Evolutionary conservation across 2,329 filamentous ascomycete genomes (phyloP), one percentile per base, ranked within the genome.

Genomic region (Thyridium curvatum): DNA sequence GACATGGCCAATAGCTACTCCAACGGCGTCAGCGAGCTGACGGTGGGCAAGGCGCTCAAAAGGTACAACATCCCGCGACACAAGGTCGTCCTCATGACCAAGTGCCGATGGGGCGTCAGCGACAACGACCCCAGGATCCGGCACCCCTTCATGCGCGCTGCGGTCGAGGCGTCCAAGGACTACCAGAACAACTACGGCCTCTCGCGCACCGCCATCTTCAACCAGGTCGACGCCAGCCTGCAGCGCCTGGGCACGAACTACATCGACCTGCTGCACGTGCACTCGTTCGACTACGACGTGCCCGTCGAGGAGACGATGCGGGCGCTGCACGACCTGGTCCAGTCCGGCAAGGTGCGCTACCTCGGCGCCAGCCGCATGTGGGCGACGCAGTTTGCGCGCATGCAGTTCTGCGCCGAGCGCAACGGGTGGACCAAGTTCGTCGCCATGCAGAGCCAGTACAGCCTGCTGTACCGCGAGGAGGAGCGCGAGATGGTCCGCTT

Each of bases 191-290:
- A 53, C 32, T 38, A 47, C 14, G 78, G 80, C 1, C 61, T 84
- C 15, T 77, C 72, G 12, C 64, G 82, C 21, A 72, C 73, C 47
- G 72, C 77, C 41, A 83, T 85, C 50, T 77, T 84, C 52, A 72
- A 79, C 44, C 72, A 77, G 0, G 80, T 85, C 8, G 69, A 84
- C 31, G 71, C 65, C 18, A 78, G 72, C 37, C 63, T 79, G 10
- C 53, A 64, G 39, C 60, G 77, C 12, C 59, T 82, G 12, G 68
- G 66, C 18, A 74, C 69, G 2, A 51, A 53, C 18, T 79, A 79
- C 53, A 72, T 79, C 38, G 74, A 79, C 52, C 65, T 79, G 3
- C 59, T 80, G n/a, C 72, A 77, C 51, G 72, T 79, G 35, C 76
- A 81, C 49, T 65, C 75, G 7, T 63, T 72, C 37, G 75, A 80